Conservation (phyloP, 2,329 filamentous ascomycete genomes). For the Cordyceps militaris region DNA sequence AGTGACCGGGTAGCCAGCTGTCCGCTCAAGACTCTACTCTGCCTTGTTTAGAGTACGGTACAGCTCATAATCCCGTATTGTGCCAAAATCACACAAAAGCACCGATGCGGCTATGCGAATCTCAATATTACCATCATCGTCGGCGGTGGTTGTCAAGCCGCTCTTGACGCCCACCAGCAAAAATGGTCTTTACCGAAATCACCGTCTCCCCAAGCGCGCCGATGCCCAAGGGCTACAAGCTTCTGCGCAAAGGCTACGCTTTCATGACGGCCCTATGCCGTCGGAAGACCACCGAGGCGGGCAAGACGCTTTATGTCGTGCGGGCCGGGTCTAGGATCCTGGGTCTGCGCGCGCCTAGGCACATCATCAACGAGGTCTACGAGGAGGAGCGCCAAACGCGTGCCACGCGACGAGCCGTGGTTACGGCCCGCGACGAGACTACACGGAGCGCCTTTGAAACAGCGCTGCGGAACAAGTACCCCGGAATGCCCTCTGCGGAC, state of each 20-base stretch:
- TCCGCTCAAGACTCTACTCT: background rate
- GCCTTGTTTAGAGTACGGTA: background rate
- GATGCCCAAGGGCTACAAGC: constrained; percentile 33
- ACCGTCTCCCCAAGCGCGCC: constrained; percentile 21
- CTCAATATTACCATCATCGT: background rate
- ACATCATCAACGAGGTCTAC: constrained; percentile 24
- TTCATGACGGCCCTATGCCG: constrained; percentile 37
- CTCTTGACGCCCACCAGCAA: background rate
- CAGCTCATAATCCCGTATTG: background rate
- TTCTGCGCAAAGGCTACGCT: constrained; percentile 35
- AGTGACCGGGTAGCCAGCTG: background rate
- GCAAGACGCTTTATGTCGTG: constrained; percentile 31
- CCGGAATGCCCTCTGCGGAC: constrained; percentile 30
- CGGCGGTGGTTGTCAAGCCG: background rate
- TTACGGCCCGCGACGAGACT: constrained; percentile 28
- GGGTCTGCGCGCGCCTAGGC: constrained; percentile 34
- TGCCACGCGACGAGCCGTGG: constrained; percentile 24
- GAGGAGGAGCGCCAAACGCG: constrained; percentile 26
- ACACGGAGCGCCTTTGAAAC: constrained; percentile 26
- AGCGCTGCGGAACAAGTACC: constrained; percentile 33
- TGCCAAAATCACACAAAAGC: background rate
- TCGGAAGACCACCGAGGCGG: constrained; percentile 26
- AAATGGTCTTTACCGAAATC: constrained; percentile 15
- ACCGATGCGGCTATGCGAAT: background rate
- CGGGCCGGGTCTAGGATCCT: constrained; percentile 18